Evolutionary conservation across 441 rosid genomes (phyloP), one percentile per base, ranked within the genome.

Genomic region (Codiaeum variegatum): DNA sequence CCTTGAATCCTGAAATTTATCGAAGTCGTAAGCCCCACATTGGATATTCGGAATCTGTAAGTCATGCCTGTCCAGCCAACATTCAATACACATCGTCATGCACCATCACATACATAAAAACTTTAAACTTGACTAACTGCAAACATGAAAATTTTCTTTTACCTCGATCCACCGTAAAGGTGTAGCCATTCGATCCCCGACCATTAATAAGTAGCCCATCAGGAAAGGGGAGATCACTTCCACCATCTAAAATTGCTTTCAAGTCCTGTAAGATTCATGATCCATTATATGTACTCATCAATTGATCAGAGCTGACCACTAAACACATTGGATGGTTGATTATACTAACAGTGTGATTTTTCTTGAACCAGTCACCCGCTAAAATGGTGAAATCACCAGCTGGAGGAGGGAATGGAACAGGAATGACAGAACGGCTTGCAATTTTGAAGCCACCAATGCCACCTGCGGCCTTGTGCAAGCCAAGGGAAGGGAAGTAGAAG

Each of bases 121-220:
- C 36, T 51, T 61, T 1, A 7, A 38, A 29, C 28, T 28, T 13
- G 10, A 62, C 11, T 21, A 26, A 23, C 49, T 10, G 11, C 21
- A 38, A 40, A 28, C 38, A 4, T 5, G 3, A 69, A 67, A n/a
- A n/a, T n/a, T n/a, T n/a, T 38, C 31, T 55, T 28, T 73, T 73
- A 87, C 94, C 98, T 88, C 88, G 91, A 47, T 90, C 95, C 32
- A 95, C 92, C 6, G 74, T 83, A 44, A 91, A 77, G 47, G 86
- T 75, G 64, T 88, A 87, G 61, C 98, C 97, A 44, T 71, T 84
- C 4, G 86, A 75, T 24, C 96, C 92, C 6, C 92, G 89, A 3
- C 99, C 99, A 69, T 95, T 95, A 77, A 95, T 90, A 49, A 95
- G 90, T 60, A 95, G 80, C 26, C 91, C 97, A 74, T 95, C 93